phyloP scores from a whole-genome alignment of 768 basidiomycete species.

The Fistulinella prunicolor region DNA sequence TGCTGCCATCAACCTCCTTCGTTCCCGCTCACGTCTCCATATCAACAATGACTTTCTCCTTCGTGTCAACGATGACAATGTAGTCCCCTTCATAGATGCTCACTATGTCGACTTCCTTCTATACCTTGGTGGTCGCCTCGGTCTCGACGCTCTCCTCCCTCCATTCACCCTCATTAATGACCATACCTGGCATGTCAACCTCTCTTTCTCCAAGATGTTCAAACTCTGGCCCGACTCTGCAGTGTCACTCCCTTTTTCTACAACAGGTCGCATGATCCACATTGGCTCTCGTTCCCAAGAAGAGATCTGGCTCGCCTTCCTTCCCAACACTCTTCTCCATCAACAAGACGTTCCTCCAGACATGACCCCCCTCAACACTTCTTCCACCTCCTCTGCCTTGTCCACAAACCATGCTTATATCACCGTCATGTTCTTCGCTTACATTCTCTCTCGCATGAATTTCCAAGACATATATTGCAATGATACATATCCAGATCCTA shows the following conservation, averaged over 20 bases:
- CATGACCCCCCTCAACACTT: background rate
- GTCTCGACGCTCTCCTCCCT: background rate
- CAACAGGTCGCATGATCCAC: conserved; percentile 1
- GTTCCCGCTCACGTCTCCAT: background rate
- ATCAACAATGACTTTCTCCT: background rate
- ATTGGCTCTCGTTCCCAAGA: background rate
- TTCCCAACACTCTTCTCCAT: background rate
- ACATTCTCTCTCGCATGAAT: background rate
- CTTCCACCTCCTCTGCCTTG: background rate
- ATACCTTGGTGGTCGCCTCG: background rate
- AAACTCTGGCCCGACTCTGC: background rate
- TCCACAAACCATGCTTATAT: background rate
- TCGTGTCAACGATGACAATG: background rate
- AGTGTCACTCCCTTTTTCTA: background rate
- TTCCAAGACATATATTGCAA: background rate
- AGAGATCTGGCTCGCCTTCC: background rate
- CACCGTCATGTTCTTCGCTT: conserved; percentile 1
- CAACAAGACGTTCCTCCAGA: background rate
- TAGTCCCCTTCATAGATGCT: background rate
- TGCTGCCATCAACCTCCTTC: background rate
- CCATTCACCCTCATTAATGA: background rate
- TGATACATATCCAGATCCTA: background rate
- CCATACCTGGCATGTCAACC: background rate
- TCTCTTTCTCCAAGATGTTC: background rate
- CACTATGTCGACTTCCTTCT: background rate